Evolutionary conservation across 2,329 filamentous ascomycete genomes (phyloP).

Genomic region (Xylaria hypoxylon): DNA sequence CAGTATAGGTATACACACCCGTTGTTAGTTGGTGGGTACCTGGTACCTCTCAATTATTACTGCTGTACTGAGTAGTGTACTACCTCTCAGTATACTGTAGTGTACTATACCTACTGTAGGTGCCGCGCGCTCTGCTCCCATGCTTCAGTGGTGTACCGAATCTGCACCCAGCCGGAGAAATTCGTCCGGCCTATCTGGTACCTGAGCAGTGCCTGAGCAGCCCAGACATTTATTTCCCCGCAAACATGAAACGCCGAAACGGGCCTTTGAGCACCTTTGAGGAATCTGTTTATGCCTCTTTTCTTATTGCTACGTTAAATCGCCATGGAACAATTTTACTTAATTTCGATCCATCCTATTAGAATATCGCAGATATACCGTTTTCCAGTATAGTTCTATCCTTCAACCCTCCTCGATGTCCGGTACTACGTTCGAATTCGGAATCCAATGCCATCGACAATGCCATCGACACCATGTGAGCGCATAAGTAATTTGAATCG

Average conservation of each 20-base stretch:
- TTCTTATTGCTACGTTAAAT: constrained; percentile 3
- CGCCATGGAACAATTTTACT: constrained; percentile 10
- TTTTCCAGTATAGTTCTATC: neutral
- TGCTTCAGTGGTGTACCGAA: constrained; percentile 9
- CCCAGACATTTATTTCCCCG: constrained; percentile 18
- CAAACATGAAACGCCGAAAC: constrained; percentile 36
- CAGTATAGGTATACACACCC: no score
- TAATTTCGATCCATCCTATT: constrained; percentile 22
- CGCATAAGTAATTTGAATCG: constrained; percentile 8
- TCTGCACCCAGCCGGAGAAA: constrained; percentile 27
- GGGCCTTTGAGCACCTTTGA: constrained; percentile 26
- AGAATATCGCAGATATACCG: neutral
- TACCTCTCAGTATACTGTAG: no score
- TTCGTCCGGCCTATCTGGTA: constrained; percentile 26
- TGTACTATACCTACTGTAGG: no score
- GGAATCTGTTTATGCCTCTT: constrained; percentile 8
- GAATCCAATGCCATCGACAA: neutral
- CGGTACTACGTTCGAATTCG: constrained; percentile 5
- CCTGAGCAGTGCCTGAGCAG: neutral
- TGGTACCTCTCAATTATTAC: no score
- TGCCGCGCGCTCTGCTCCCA: constrained; percentile 6
- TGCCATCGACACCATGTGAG: constrained; percentile 1
- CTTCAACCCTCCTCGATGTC: neutral
- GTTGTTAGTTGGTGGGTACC: no score
- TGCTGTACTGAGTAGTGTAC: neutral